A percentile compares a stretch with the other conserved stretches of the same genome.
Evolutionary conservation across 129 eudicot genomes (phyloP).

Genomic region (Pittosporum tobira): DNA sequence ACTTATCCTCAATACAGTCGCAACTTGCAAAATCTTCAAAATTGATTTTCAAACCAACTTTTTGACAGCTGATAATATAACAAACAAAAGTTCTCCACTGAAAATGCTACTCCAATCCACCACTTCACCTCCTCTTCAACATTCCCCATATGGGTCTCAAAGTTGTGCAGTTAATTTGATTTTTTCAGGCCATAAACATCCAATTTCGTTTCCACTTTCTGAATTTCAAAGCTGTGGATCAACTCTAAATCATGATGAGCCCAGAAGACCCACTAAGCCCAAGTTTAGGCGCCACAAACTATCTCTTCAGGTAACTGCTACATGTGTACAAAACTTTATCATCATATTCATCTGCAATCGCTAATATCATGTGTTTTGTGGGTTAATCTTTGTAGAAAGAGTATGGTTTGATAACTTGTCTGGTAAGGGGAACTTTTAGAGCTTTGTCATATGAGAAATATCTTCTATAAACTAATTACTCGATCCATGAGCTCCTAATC

Average conservation of each 20-base stretch:
- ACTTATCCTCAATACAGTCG: neutral
- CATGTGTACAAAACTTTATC: neutral
- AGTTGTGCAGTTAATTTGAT: conserved; percentile 5
- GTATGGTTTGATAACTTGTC: no score
- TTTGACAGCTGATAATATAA: neutral
- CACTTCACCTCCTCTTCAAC: conserved; percentile 19
- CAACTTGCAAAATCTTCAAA: neutral
- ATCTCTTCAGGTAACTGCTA: conserved; percentile 21
- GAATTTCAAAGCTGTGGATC: conserved; percentile 2
- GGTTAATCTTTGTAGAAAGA: neutral
- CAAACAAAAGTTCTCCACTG: neutral
- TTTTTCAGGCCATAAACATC: conserved; percentile 14
- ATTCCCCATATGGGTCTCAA: conserved; percentile 14
- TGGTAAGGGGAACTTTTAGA: no score
- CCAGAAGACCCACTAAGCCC: conserved; percentile 12
- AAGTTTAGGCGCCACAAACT: conserved; percentile 19
- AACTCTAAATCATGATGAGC: neutral
- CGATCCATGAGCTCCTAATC: no score
- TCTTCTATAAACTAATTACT: no score
- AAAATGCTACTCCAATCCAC: conserved; percentile 29
- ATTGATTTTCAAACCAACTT: neutral
- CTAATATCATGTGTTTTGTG: neutral
- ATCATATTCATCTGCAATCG: neutral
- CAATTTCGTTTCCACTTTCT: conserved; percentile 15
- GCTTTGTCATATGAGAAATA: no score